Conservation (phyloP, 2,329 filamentous ascomycete species). For the Aspergillus sp. region DNA sequence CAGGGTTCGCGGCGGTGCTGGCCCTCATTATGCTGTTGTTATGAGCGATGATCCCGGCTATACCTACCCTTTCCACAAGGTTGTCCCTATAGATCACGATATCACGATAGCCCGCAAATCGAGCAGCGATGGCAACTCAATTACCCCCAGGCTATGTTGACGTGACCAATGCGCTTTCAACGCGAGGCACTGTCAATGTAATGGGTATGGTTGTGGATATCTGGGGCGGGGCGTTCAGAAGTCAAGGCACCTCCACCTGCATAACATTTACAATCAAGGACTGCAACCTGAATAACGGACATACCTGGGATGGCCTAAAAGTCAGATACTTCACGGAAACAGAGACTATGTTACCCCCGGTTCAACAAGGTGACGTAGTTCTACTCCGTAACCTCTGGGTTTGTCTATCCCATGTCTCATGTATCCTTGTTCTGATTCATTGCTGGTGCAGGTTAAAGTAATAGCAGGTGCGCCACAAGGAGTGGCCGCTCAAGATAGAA, state of each 20-base stretch:
- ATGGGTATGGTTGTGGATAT: constrained; percentile 71
- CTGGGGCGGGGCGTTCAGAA: constrained; percentile 50
- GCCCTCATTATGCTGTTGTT: background rate
- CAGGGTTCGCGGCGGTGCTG: background rate
- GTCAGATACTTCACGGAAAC: constrained; percentile 63
- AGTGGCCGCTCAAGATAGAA: constrained; percentile 27
- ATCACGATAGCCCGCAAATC: background rate
- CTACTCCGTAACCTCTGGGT: constrained; percentile 61
- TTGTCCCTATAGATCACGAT: constrained; percentile 2
- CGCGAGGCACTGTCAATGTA: constrained; percentile 52
- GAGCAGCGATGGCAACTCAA: constrained; percentile 1
- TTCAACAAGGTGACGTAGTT: constrained; percentile 62
- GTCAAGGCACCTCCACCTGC: constrained; percentile 59
- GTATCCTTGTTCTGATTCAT: constrained; percentile 2
- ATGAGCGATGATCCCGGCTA: background rate
- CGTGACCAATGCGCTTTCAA: constrained; percentile 47
- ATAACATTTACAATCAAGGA: constrained; percentile 63
- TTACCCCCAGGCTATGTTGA: constrained; percentile 42
- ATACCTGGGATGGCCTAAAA: constrained; percentile 43
- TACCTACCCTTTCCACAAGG: background rate
- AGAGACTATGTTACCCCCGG: constrained; percentile 43
- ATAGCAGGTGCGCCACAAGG: constrained; percentile 24
- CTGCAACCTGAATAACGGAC: constrained; percentile 45
- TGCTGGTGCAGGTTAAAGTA: constrained; percentile 17
- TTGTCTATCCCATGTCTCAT: constrained; percentile 12